Conservation (phyloP, 2,329 filamentous ascomycete species). For the Tolypocladium inflatum region DNA sequence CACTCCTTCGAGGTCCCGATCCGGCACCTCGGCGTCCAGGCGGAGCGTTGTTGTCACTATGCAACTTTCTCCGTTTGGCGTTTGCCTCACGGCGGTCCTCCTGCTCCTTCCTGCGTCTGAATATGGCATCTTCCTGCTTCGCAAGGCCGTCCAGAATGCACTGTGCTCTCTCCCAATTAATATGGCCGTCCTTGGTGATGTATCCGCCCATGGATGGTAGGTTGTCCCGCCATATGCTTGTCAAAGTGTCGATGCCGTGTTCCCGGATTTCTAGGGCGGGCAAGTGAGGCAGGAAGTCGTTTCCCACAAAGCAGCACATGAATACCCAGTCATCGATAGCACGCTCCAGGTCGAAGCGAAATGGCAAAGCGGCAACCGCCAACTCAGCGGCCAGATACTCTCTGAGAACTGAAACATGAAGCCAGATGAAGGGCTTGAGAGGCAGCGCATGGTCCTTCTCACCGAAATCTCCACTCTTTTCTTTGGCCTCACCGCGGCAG, state of each 20-base stretch:
- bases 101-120: slow-evolving; percentile 74
- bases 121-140: slow-evolving; percentile 89
- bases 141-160: slow-evolving; percentile 80
- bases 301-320: slow-evolving; percentile 98
- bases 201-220: slow-evolving; percentile 89
- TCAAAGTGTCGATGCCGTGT: slow-evolving; percentile 92
- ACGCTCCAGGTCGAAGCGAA: slow-evolving; percentile 86
- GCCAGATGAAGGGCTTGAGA: slow-evolving; percentile 95
- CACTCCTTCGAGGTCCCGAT: slow-evolving; percentile 14
- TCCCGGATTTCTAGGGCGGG: slow-evolving; percentile 97
- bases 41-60: slow-evolving; percentile 40
- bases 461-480: slow-evolving; percentile 70
- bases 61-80: slow-evolving; percentile 67
- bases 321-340: slow-evolving; percentile 98
- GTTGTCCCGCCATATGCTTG: slow-evolving; percentile 94
- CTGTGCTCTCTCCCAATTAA: slow-evolving; percentile 80
- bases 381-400: slow-evolving; percentile 92
- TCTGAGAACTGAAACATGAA: slow-evolving; percentile 82
- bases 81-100: slow-evolving; percentile 78
- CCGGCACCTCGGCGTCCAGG: slow-evolving; percentile 10
- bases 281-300: slow-evolving; percentile 94
- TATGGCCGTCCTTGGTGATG: slow-evolving; percentile 87
- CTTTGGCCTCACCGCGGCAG: slow-evolving; percentile 70
- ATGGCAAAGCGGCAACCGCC: slow-evolving; percentile 70
- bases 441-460: slow-evolving; percentile 64